Evolutionary conservation across 2,329 filamentous ascomycete species (phyloP).

Genomic region (Epichloe typhina): DNA sequence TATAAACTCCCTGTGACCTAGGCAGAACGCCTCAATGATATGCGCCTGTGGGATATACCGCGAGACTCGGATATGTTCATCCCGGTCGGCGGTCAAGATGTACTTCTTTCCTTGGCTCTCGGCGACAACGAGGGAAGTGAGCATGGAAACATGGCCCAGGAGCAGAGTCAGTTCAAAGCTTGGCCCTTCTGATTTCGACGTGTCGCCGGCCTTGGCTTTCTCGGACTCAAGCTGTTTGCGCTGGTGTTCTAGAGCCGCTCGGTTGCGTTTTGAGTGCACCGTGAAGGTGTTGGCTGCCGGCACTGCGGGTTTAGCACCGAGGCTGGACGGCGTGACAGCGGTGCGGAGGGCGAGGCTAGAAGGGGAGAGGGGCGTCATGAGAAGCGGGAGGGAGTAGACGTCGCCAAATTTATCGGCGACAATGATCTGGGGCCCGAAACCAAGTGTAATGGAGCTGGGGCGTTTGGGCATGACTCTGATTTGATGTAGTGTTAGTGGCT

Average conservation of each 20-base stretch:
- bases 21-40: slow-evolving; percentile 78
- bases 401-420: slow-evolving; percentile 94
- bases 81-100: slow-evolving; percentile 43
- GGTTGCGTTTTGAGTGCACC: slow-evolving; percentile 52
- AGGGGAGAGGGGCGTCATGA: slow-evolving; percentile 12
- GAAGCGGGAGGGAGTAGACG: slow-evolving; percentile 74
- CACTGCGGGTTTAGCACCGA: slow-evolving; percentile 21
- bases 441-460: slow-evolving; percentile 62
- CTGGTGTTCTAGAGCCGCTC: slow-evolving; percentile 46
- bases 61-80: slow-evolving; percentile 75
- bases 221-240: slow-evolving; percentile 29
- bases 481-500: slow-evolving; percentile 19
- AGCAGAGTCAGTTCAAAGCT: slow-evolving; percentile 65
- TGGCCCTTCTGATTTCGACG: slow-evolving; percentile 20
- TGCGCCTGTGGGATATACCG: slow-evolving; percentile 70
- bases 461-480: slow-evolving; percentile 70
- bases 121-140: slow-evolving; percentile 58
- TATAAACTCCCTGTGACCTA: slow-evolving; percentile 79
- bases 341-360: slow-evolving; percentile 6
- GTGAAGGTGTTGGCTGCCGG: slow-evolving; percentile 45
- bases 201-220: slow-evolving; percentile 12
- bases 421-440: slow-evolving; percentile 60
- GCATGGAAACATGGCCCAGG: slow-evolving; percentile 88
- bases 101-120: slow-evolving; percentile 30
- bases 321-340: slow-evolving; percentile 5